Evolutionary conservation across 257 asterid species (phyloP).

Genomic region (Nicotiana attenuata): DNA sequence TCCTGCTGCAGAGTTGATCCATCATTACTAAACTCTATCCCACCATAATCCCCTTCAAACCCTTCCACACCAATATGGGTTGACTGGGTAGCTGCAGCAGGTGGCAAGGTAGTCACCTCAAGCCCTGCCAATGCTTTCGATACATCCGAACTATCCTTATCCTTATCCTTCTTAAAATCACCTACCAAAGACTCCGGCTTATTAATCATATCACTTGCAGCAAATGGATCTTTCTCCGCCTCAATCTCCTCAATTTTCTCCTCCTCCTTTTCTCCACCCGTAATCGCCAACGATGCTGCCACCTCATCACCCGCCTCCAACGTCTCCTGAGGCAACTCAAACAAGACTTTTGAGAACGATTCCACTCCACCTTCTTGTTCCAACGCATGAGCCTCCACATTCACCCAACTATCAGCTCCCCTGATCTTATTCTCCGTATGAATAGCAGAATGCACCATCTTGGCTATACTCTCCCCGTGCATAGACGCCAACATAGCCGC

Average conservation of each 20-base stretch:
- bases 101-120: slow-evolving; percentile 82
- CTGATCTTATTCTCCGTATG: slow-evolving; percentile 89
- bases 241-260: slow-evolving; percentile 53
- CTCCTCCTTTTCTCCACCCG: slow-evolving; percentile 62
- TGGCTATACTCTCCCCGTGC: slow-evolving; percentile 98
- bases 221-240: slow-evolving; percentile 91
- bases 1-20: slow-evolving; percentile 80
- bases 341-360: slow-evolving; percentile 40
- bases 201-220: slow-evolving; percentile 83
- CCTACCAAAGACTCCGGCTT: slow-evolving; percentile 85
- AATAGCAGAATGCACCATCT: slow-evolving; percentile 87
- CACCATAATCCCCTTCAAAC: slow-evolving; percentile 96
- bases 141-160: slow-evolving; percentile 48
- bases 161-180: slow-evolving; percentile 93
- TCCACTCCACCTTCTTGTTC: slow-evolving; percentile 68
- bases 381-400: slow-evolving; percentile 48
- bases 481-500: slow-evolving; percentile 90
- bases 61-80: slow-evolving; percentile 96
- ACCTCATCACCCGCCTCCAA: slow-evolving; percentile 86
- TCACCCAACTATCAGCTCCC: slow-evolving; percentile 84
- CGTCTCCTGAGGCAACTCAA: slow-evolving; percentile 89
- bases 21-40: slow-evolving; percentile 78
- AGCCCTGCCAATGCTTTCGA: slow-evolving; percentile 85
- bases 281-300: slow-evolving; percentile 61
- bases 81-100: slow-evolving; percentile 88